These are phyloP conservation scores for Rehmannia glutinosa DNA, from an alignment of 257 asterid species.

Conservation along the genomic window DNA sequence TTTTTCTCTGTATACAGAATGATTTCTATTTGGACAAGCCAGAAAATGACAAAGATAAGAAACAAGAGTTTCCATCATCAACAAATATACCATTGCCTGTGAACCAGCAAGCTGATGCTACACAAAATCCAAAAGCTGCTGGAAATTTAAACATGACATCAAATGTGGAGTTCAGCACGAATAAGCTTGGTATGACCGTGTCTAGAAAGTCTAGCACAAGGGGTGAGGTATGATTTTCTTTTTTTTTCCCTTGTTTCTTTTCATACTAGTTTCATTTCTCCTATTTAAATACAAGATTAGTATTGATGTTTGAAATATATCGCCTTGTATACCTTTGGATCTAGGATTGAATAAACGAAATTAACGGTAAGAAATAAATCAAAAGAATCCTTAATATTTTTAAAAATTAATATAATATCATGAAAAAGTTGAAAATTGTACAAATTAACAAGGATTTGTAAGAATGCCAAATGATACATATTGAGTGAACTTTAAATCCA, in stretches of 20 bases:
- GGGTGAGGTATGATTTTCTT: conserved; percentile 50
- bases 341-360: no score
- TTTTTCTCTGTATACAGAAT: conserved; percentile 28
- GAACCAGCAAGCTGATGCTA: conserved; percentile 34
- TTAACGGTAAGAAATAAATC: no score
- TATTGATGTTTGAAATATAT: background rate
- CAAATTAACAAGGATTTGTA: no score
- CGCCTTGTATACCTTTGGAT: no score
- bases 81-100: conserved; percentile 20
- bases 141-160: conserved; percentile 1
- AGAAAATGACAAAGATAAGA: conserved; percentile 38
- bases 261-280: background rate
- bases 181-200: conserved; percentile 26
- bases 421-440: no score
- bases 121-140: conserved; percentile 24
- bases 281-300: background rate
- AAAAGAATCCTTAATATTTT: no score
- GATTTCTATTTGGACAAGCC: conserved; percentile 37
- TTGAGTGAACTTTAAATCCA: no score
- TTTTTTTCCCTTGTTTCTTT: background rate
- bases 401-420: no score
- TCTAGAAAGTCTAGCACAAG: conserved; percentile 52
- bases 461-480: no score
- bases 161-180: conserved; percentile 15
- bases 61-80: conserved; percentile 29